A percentile compares a stretch with the other conserved stretches of the same genome.
Conservation (phyloP, 306 rosid genomes). For the Parietaria judaica region DNA sequence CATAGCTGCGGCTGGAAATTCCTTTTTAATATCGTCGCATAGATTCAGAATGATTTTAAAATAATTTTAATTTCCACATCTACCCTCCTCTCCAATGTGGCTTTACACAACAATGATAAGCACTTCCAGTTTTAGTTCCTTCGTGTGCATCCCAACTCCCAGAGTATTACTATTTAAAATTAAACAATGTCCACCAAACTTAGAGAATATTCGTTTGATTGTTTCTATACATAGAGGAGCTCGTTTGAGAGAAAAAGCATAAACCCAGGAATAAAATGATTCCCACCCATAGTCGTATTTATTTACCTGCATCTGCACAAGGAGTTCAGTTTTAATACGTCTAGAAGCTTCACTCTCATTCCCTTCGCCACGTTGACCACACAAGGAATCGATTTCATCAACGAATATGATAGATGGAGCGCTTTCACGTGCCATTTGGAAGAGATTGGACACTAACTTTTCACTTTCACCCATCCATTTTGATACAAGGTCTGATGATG, state of each 20-base stretch:
- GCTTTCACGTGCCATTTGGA: slow-evolving; percentile 99
- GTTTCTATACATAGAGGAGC: not conserved
- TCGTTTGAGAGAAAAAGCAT: not conserved
- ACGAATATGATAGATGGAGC: slow-evolving; percentile 95
- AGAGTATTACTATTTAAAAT: too few relatives aligned
- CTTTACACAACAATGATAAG: not conserved
- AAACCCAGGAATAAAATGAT: not conserved
- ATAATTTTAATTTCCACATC: not conserved
- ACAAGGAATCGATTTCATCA: slow-evolving; percentile 96
- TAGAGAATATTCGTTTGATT: not conserved
- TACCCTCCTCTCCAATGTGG: not conserved
- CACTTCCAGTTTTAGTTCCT: not conserved
- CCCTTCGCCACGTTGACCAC: slow-evolving; percentile 98
- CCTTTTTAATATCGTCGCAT: not conserved
- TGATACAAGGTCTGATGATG: slow-evolving; percentile 95
- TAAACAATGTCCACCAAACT: too few relatives aligned
- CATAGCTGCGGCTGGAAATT: not conserved
- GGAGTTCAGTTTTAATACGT: slow-evolving; percentile 95
- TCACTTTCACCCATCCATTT: slow-evolving; percentile 99
- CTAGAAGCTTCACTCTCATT: slow-evolving; percentile 99
- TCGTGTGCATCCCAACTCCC: not conserved
- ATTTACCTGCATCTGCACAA: slow-evolving; percentile 99
- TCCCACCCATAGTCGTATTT: slow-evolving; percentile 19
- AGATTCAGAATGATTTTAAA: not conserved
- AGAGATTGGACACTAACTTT: slow-evolving; percentile 92